These are phyloP conservation scores for Eucalyptus polyanthemos DNA, from an alignment of 345 rosid genomes.

Conservation along the genomic window DNA sequence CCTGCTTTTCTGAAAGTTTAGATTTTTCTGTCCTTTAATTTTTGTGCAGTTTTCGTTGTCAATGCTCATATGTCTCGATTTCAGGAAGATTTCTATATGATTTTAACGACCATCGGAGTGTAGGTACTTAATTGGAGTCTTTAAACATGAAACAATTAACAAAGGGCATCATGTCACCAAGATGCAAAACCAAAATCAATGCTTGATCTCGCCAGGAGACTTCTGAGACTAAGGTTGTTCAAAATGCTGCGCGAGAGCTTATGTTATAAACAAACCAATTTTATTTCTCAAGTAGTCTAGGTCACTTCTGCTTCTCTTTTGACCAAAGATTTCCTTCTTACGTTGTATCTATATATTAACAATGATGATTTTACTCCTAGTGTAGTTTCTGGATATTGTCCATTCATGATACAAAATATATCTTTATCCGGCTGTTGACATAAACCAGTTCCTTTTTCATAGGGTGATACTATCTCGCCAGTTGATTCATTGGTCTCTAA, in stretches of 20 bases:
- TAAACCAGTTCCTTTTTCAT: neutral
- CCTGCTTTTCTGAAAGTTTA: neutral
- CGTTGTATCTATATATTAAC: neutral
- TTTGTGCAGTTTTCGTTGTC: neutral
- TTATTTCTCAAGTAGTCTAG: neutral
- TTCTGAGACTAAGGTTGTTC: neutral
- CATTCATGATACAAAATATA: neutral
- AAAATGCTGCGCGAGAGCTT: neutral
- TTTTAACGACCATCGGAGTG: neutral
- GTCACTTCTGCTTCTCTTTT: neutral
- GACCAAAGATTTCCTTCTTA: neutral
- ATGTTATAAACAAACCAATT: neutral
- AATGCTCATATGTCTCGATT: neutral
- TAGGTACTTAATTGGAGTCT: neutral
- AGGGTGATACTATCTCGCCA: neutral
- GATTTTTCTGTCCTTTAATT: neutral
- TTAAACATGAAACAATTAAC: neutral
- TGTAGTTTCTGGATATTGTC: neutral
- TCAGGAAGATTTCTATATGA: neutral
- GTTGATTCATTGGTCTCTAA: neutral
- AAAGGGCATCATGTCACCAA: neutral
- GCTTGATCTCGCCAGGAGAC: neutral
- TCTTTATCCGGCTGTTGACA: neutral
- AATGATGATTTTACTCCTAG: neutral
- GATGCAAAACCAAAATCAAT: neutral